Evolutionary conservation across 441 rosid genomes (phyloP).

Genomic region (Manihot esculenta): DNA sequence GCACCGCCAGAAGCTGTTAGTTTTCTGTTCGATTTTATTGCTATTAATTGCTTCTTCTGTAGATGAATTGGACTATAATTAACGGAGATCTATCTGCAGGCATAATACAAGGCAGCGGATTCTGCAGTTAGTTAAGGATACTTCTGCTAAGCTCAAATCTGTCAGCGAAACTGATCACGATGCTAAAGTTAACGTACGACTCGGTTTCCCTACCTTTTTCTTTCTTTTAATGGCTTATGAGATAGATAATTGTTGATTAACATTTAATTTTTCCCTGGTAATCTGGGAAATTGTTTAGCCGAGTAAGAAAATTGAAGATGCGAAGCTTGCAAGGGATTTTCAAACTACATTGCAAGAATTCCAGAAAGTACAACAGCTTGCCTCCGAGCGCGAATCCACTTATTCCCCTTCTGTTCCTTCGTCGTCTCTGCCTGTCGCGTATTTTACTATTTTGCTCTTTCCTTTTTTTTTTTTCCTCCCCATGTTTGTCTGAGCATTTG

Average conservation of each 20-base stretch:
- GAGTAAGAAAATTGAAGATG: slow-evolving; percentile 65
- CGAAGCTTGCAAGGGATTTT: slow-evolving; percentile 71
- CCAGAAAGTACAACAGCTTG: slow-evolving; percentile 70
- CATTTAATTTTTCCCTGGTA: neutral
- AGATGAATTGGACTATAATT: neutral
- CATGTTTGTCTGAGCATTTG: neutral
- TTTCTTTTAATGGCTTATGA: neutral
- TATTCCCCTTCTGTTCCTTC: slow-evolving; percentile 49
- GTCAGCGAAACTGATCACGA: slow-evolving; percentile 57
- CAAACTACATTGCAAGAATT: slow-evolving; percentile 58
- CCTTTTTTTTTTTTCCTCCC: neutral
- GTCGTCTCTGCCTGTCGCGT: slow-evolving; percentile 25
- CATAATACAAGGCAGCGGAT: slow-evolving; percentile 61
- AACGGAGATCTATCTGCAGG: slow-evolving; percentile 28
- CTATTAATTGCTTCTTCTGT: neutral
- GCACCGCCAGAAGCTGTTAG: slow-evolving; percentile 58
- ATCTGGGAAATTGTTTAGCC: slow-evolving; percentile 28
- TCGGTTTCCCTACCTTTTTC: neutral
- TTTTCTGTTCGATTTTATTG: neutral
- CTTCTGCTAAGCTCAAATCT: slow-evolving; percentile 60
- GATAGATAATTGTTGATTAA: neutral
- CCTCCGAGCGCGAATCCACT: slow-evolving; percentile 64
- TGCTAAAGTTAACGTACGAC: slow-evolving; percentile 38
- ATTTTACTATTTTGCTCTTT: neutral
- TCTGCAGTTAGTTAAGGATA: slow-evolving; percentile 62